Conservation (phyloP, 2,329 filamentous ascomycete species). For the Mycosphaerella sp. region DNA sequence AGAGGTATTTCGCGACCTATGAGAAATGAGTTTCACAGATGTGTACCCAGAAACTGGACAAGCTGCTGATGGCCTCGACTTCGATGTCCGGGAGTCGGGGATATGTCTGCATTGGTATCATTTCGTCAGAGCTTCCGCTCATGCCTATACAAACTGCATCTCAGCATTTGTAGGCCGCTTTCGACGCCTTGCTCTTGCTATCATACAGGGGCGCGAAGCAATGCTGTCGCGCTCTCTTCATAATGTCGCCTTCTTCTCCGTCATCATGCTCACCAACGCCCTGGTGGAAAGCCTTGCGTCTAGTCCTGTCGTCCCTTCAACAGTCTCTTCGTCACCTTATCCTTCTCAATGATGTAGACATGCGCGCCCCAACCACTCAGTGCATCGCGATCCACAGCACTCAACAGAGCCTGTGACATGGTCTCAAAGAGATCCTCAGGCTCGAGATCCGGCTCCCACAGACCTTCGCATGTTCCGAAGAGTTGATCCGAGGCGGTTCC, state of each 20-base stretch:
- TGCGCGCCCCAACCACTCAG: slow-evolving; percentile 97
- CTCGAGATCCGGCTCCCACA: slow-evolving; percentile 95
- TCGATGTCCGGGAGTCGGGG: not conserved
- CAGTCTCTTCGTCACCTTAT: slow-evolving; percentile 98
- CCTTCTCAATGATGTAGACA: slow-evolving; percentile 99
- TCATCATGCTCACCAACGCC: not conserved
- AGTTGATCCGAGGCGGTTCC: slow-evolving; percentile 95
- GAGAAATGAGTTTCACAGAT: no score
- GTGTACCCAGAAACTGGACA: no score
- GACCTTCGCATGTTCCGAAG: slow-evolving; percentile 95
- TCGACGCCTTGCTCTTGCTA: slow-evolving; percentile 16
- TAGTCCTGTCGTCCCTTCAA: slow-evolving; percentile 92
- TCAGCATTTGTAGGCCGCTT: slow-evolving; percentile 6
- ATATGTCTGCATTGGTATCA: slow-evolving; percentile 8
- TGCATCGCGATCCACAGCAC: slow-evolving; percentile 93
- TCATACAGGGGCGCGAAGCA: slow-evolving; percentile 15
- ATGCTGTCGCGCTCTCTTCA: not conserved
- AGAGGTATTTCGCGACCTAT: no score
- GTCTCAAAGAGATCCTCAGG: slow-evolving; percentile 98
- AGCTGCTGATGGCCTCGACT: no score
- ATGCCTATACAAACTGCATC: not conserved
- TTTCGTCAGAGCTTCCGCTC: slow-evolving; percentile 16
- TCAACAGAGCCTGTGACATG: slow-evolving; percentile 89
- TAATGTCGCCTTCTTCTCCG: not conserved
- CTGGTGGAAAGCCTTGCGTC: not conserved